phyloP scores from a whole-genome alignment of 441 rosid species.

The Syzygium syzygioides region DNA sequence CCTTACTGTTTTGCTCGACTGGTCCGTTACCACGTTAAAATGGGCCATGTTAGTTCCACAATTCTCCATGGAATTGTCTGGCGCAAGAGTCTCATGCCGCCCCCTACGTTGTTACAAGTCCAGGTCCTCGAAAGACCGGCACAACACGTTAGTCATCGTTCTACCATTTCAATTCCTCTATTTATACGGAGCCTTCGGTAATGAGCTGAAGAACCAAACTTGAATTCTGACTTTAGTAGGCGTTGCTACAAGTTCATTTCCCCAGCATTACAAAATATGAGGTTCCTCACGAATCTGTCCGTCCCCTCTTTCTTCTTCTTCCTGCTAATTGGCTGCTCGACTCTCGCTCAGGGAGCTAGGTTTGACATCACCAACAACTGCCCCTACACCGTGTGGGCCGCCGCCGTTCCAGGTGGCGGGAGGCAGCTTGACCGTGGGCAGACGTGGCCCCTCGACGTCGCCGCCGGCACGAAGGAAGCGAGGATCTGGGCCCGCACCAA shows the following conservation, averaged over 20 bases:
- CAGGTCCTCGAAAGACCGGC: no score
- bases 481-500: background rate
- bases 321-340: background rate
- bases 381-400: conserved; percentile 4
- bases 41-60: background rate
- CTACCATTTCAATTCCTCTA: no score
- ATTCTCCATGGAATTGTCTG: background rate
- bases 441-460: background rate
- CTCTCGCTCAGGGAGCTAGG: background rate
- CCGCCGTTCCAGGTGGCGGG: background rate
- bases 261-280: background rate
- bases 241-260: no score
- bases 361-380: conserved; percentile 6
- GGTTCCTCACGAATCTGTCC: background rate
- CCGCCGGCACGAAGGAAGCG: background rate
- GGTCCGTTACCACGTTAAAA: background rate
- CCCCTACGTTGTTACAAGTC: no score
- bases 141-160: no score
- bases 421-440: background rate
- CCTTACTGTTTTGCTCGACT: background rate
- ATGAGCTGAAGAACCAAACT: background rate
- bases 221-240: no score
- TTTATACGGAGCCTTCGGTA: no score
- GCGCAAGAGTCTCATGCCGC: no score
- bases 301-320: background rate